These are phyloP conservation scores for Stipa capillata DNA, from an alignment of 176 grass and related monocot species.

Conservation along the genomic window DNA sequence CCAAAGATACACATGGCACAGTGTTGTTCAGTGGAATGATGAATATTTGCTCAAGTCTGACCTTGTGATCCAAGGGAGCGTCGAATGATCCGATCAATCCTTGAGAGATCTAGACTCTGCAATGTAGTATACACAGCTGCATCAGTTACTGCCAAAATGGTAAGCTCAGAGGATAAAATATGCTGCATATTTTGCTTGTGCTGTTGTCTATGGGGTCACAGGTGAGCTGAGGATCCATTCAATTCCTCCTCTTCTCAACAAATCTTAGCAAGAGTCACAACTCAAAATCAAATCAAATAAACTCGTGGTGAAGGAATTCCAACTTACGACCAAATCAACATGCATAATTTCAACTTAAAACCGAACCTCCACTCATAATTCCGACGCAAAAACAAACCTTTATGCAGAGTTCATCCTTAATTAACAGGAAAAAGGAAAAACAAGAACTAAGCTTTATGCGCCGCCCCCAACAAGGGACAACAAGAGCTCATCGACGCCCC, in stretches of 20 bases:
- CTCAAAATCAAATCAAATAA: neutral
- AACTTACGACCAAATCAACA: neutral
- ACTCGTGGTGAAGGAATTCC: neutral
- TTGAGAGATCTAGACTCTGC: constrained; percentile 92
- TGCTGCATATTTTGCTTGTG: neutral
- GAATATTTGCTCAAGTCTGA: constrained; percentile 2
- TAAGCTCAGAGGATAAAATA: no score
- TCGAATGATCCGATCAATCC: constrained; percentile 87
- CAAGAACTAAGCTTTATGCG: neutral
- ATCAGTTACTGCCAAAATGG: neutral
- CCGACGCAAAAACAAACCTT: neutral
- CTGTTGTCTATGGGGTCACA: neutral
- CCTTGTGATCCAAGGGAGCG: constrained; percentile 85
- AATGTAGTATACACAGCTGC: neutral
- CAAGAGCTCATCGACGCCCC: neutral
- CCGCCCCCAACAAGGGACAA: neutral
- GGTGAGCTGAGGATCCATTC: neutral
- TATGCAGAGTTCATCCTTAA: neutral
- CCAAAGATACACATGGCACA: neutral
- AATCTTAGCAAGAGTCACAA: neutral
- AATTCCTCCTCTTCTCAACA: neutral
- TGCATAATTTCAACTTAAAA: neutral
- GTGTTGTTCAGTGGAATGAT: neutral
- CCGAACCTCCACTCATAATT: neutral
- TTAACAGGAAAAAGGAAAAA: neutral